Percentiles rank a stretch among this genome's conserved stretches.
Conservation (phyloP, 2,329 filamentous ascomycete species). For the Xylariomycetidae sp. region DNA sequence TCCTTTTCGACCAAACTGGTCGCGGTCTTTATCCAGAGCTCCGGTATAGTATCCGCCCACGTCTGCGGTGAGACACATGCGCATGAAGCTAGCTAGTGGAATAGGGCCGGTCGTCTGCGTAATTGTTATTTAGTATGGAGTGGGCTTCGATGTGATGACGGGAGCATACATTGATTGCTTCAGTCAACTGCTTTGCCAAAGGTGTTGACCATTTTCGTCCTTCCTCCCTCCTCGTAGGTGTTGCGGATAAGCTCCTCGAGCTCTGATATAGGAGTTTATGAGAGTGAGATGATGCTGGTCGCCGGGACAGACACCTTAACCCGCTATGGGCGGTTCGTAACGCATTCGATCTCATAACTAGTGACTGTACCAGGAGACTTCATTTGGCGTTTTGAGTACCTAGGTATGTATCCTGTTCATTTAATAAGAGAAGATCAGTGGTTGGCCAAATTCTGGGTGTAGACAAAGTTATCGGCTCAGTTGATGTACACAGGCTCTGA, state of each 20-base stretch:
- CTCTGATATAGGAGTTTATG: slow-evolving; percentile 11
- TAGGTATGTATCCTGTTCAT: too few species aligned
- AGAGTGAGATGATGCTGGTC: slow-evolving; percentile 10
- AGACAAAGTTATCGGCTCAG: too few species aligned
- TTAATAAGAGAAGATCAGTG: too few species aligned
- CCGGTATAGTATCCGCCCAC: slow-evolving; percentile 91
- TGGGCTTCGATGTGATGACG: not conserved
- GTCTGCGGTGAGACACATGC: slow-evolving; percentile 92
- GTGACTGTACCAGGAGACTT: too few species aligned
- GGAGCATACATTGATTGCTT: slow-evolving; percentile 71
- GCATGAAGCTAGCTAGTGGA: slow-evolving; percentile 92
- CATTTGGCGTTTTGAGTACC: too few species aligned
- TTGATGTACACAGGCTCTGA: too few species aligned
- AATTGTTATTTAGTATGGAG: slow-evolving; percentile 14
- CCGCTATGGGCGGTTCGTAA: slow-evolving; percentile 17
- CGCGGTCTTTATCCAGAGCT: slow-evolving; percentile 60
- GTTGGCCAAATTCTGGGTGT: too few species aligned
- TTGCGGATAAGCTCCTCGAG: slow-evolving; percentile 24
- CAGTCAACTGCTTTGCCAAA: slow-evolving; percentile 77
- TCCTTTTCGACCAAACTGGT: slow-evolving; percentile 88
- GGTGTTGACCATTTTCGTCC: slow-evolving; percentile 83
- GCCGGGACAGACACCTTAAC: slow-evolving; percentile 15
- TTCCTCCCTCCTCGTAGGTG: slow-evolving; percentile 22
- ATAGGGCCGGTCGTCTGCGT: slow-evolving; percentile 73
- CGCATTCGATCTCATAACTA: slow-evolving; percentile 22